Evolutionary conservation across 2,329 filamentous ascomycete species (phyloP), one percentile per base, ranked within the genome.

Genomic region (Trichoderma lentiforme): DNA sequence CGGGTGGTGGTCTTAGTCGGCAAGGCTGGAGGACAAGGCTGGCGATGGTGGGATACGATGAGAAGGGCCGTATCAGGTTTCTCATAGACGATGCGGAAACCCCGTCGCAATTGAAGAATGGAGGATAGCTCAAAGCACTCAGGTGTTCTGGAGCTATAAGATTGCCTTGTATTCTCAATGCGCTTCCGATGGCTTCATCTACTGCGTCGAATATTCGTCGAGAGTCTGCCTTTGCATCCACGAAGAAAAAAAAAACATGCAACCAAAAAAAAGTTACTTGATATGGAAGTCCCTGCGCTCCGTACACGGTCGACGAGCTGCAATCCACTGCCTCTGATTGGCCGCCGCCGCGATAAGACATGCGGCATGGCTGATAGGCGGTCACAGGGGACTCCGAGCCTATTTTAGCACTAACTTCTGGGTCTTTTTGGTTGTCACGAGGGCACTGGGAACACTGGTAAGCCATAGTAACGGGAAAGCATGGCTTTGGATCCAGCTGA

Each of bases 81-180:
- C 73, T 72, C 74, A 75, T 75, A 61, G 72, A 73, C 34, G n/a
- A 64, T 39, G 24, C 60, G 1, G 47, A 26, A 7, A 7, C 11
- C 15, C 6, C 18, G 60, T 8, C 14, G 63, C 39, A 67, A 67
- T 39, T 26, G 21, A n/a, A 14, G 4, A 28, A 39, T 30, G 2
- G 18, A 3, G 3, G 3, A 39, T 14, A 39, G 64, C 32, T 14
- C 11, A 67, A n/a, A 21, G 3, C 26, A 11, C 18, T 51, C n/a
- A 1, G 6, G 51, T 36, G 6, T 11, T 6, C 28, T 3, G 1
- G 1, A 26, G 26, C 53, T 51, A 34, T 18, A 34, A 8, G 0
- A 15, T 3, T 14, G n/a, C 2, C 8, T 51, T 26, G 6, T 51
- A 4, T 12, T 11, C 14, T 36, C 15, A 32, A 36, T 62, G 14